Base-by-base conservation (phyloP, 2,329 filamentous ascomycete genomes). In the Pseudogymnoascus sp. region DNA sequence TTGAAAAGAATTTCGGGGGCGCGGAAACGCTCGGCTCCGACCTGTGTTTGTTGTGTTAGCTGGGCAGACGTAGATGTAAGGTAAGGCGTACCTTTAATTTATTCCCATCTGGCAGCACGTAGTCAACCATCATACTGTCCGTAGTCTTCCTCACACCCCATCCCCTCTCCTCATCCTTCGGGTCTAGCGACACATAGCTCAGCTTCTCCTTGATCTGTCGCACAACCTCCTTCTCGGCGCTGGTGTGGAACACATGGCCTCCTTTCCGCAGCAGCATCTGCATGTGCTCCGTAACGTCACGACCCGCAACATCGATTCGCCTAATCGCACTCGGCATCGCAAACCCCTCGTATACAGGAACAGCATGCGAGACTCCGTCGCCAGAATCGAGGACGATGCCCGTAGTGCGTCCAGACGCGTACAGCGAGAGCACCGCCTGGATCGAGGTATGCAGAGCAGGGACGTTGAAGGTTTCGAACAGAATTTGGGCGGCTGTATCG, bases 391-490 rank as follows among this genome's bases (percentile, higher is more conserved):
- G 83, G 10, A 99, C 94, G 65, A 97, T 92, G 69, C 94, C 94
- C 3, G 94, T 97, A 25, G 94, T 97, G 68, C 94, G 89, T 21
- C 94, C 94, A 62, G 91, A 96, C 62, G 94, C 93, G 77, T 99
- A 99, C 64, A 99, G 80, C 55, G 93, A 97, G 62, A 99, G 84
- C 17, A 97, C 92, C 0, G 94, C 94, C 79, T 99, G 94, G 68
- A 99, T 96, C 2, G 92, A 97, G 62, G 91, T 96, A 78, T 97
- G 96, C 51, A 97, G 81, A 3, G 94, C 94, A 10, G 94, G 94
- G 9, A 97, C 93, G 73, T 97, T 97, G 82, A 97, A 97, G 2
- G 93, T 96, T 78, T 99, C 94, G 77, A 99, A 99, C 62, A 99
- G 86, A 67, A 99, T 95, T 76, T 99, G 94, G 42, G 94, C 94